These are phyloP conservation scores for Sporothrix dimorphospora DNA, from an alignment of 2,329 filamentous ascomycete genomes.

Conservation along the genomic window DNA sequence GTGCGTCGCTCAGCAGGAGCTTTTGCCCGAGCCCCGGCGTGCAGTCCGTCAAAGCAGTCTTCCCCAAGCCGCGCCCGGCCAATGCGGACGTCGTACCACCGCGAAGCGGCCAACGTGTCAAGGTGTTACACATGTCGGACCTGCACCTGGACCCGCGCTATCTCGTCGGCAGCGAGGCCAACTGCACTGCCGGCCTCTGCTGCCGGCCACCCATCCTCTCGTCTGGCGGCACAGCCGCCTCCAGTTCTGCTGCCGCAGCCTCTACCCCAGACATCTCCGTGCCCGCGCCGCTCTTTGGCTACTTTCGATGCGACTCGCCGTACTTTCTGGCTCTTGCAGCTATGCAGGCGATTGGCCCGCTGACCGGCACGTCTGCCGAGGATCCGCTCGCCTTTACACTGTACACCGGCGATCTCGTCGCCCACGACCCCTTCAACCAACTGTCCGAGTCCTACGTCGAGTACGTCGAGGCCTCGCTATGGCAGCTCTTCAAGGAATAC, in stretches of 20 bases:
- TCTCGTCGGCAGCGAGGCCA: constrained; percentile 54
- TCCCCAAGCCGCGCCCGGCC: constrained; percentile 58
- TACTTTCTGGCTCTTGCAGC: constrained; percentile 60
- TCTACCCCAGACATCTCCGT: constrained; percentile 47
- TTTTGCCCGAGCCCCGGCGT: constrained; percentile 54
- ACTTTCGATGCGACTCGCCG: constrained; percentile 60
- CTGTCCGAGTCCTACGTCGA: constrained; percentile 56
- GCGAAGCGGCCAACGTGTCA: constrained; percentile 56
- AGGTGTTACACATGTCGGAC: constrained; percentile 63
- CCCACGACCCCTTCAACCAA: constrained; percentile 57
- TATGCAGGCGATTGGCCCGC: constrained; percentile 56
- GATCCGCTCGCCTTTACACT: constrained; percentile 57
- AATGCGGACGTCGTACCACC: constrained; percentile 46
- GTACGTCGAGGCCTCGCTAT: constrained; percentile 57
- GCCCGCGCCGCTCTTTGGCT: constrained; percentile 57
- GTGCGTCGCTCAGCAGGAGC: constrained; percentile 50
- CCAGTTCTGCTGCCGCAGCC: constrained; percentile 30
- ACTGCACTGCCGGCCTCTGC: constrained; percentile 63
- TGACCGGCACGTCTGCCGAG: constrained; percentile 56
- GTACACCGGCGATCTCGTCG: constrained; percentile 63
- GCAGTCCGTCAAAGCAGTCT: constrained; percentile 51
- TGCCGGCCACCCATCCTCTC: constrained; percentile 50
- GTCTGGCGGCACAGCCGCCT: constrained; percentile 36
- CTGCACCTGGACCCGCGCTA: constrained; percentile 63
- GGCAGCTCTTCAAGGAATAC: constrained; percentile 59